phyloP scores from a whole-genome alignment of 2,329 filamentous ascomycete genomes.

The Graphium sp. region DNA sequence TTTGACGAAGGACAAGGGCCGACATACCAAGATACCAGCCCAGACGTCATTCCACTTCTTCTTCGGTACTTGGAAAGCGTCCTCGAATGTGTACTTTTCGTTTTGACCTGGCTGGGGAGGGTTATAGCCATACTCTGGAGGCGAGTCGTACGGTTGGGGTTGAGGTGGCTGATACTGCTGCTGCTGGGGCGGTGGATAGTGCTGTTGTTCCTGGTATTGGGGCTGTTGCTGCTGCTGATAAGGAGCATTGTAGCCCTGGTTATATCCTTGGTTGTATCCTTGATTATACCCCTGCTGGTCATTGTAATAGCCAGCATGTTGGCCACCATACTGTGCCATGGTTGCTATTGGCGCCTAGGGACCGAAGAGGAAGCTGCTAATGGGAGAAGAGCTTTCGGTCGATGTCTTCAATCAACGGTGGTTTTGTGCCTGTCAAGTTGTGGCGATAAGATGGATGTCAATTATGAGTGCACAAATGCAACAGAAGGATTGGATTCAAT shows the following conservation, averaged over 20 bases:
- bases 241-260: constrained; percentile 2
- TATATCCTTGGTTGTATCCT: constrained; percentile 2
- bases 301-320: too few relatives aligned
- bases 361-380: too few relatives aligned
- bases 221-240: constrained; percentile 5
- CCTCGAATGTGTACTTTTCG: constrained; percentile 48
- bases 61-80: constrained; percentile 65
- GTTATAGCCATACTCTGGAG: constrained; percentile 17
- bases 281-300: too few relatives aligned
- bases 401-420: too few relatives aligned
- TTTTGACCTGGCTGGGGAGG: constrained; percentile 17
- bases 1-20: not conserved
- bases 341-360: too few relatives aligned
- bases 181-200: constrained; percentile 9
- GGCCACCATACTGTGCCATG: too few relatives aligned
- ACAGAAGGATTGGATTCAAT: too few relatives aligned
- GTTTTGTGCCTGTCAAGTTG: too few relatives aligned
- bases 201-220: constrained; percentile 11
- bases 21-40: constrained; percentile 60
- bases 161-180: constrained; percentile 8
- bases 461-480: too few relatives aligned
- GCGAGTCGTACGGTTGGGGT: constrained; percentile 11
- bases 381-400: too few relatives aligned
- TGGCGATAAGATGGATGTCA: too few relatives aligned
- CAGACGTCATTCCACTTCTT: constrained; percentile 87